Evolutionary conservation across 176 grass and related monocot genomes (phyloP).

Genomic region (Tillandsia fasciculata): DNA sequence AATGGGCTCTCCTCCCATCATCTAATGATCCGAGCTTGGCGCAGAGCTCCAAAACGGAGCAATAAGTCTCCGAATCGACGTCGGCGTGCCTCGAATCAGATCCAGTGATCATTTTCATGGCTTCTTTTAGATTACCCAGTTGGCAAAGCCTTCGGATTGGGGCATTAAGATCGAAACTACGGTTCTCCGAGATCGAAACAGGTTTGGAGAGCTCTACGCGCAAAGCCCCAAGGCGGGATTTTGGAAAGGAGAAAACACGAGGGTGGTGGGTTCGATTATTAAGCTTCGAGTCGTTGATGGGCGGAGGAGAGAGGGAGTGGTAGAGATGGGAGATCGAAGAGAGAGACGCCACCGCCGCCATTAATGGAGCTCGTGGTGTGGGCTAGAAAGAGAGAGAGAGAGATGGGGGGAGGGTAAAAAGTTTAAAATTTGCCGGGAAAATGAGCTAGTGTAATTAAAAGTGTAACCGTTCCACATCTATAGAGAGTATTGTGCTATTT

Average conservation of each 20-base stretch:
- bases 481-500: too few species aligned
- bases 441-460: background rate
- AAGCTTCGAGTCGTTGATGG: conserved; percentile 14
- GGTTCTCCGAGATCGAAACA: background rate
- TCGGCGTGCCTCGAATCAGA: conserved; percentile 19
- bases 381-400: background rate
- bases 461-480: too few species aligned
- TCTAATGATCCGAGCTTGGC: conserved; percentile 45
- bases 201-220: background rate
- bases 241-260: background rate
- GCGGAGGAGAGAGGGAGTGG: conserved; percentile 29
- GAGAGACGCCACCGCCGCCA: conserved; percentile 20
- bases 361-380: background rate
- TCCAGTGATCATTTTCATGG: conserved; percentile 28
- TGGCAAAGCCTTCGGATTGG: conserved; percentile 35
- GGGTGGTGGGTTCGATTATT: conserved; percentile 9
- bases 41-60: conserved; percentile 58
- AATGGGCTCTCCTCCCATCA: conserved; percentile 43
- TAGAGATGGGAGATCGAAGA: conserved; percentile 30
- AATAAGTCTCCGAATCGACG: conserved; percentile 33
- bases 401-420: background rate
- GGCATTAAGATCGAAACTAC: conserved; percentile 22
- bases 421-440: conserved; percentile 28
- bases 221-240: conserved; percentile 19
- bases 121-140: conserved; percentile 28